Conservation (phyloP, 2,329 filamentous ascomycete genomes). For the Fusarium lyarnte region DNA sequence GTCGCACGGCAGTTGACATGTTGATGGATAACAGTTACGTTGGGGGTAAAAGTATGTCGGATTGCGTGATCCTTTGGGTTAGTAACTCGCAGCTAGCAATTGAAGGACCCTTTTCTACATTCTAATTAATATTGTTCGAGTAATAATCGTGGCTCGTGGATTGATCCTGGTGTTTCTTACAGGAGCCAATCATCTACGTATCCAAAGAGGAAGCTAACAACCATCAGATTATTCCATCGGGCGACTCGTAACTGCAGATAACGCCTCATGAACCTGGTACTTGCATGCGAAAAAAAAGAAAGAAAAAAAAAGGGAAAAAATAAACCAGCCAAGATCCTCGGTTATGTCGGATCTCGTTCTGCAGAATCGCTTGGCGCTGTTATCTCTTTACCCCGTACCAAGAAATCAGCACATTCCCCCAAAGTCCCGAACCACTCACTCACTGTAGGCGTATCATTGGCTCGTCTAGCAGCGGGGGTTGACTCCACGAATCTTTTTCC, state of each 20-base stretch:
- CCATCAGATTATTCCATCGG: background rate
- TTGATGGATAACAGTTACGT: background rate
- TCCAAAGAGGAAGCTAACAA: background rate
- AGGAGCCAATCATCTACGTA: background rate
- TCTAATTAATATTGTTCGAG: background rate
- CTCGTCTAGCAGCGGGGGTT: background rate
- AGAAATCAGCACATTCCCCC: background rate
- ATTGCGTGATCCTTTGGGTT: background rate
- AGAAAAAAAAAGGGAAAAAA: too few relatives aligned
- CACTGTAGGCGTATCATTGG: background rate
- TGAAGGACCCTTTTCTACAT: background rate
- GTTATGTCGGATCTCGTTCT: background rate
- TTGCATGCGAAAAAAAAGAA: background rate
- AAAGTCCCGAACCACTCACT: background rate
- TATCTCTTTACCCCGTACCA: background rate
- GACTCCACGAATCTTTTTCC: background rate
- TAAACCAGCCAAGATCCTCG: background rate
- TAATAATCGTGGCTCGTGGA: background rate
- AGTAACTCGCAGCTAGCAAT: background rate
- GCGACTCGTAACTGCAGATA: constrained; percentile 16
- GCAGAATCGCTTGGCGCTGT: background rate
- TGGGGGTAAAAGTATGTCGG: background rate
- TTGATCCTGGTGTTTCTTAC: background rate
- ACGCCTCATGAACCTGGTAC: background rate
- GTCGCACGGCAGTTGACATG: background rate